Conservation (phyloP, 73 alveolate species). For the Uronychia binucleata region DNA sequence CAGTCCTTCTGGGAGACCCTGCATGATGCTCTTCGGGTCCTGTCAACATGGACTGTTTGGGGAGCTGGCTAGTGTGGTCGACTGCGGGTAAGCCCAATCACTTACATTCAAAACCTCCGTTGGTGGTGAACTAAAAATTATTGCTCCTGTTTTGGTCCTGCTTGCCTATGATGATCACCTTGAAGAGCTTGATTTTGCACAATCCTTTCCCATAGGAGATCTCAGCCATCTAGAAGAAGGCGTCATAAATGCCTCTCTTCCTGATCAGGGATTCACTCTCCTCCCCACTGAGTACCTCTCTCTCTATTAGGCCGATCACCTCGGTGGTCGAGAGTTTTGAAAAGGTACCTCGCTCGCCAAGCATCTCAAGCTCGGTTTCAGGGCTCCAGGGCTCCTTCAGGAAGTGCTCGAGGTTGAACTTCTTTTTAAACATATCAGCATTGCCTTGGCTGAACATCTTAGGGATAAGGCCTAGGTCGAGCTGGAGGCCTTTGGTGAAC, state of each 20-base stretch:
- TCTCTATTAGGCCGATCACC: neutral
- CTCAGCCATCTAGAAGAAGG: neutral
- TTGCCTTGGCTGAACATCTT: neutral
- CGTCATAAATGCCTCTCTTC: neutral
- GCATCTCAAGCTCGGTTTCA: neutral
- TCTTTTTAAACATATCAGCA: neutral
- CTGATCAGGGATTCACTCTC: neutral
- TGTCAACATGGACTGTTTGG: too few relatives aligned
- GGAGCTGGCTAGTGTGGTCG: too few relatives aligned
- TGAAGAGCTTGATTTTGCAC: neutral
- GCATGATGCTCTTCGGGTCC: too few relatives aligned
- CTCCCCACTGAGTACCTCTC: neutral
- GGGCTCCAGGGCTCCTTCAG: neutral
- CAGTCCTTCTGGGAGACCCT: too few relatives aligned
- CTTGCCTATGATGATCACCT: neutral
- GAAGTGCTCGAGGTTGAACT: neutral
- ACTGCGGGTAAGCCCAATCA: too few relatives aligned
- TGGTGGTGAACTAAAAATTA: too few relatives aligned
- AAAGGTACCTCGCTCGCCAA: neutral
- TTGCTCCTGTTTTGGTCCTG: neutral
- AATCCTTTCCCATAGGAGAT: neutral
- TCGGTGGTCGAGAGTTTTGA: neutral
- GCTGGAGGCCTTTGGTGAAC: neutral
- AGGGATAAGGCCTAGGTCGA: neutral
- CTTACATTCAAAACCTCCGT: too few relatives aligned